Base-by-base conservation (phyloP, 179 eudicot genomes). In the Beta lomatogona region DNA sequence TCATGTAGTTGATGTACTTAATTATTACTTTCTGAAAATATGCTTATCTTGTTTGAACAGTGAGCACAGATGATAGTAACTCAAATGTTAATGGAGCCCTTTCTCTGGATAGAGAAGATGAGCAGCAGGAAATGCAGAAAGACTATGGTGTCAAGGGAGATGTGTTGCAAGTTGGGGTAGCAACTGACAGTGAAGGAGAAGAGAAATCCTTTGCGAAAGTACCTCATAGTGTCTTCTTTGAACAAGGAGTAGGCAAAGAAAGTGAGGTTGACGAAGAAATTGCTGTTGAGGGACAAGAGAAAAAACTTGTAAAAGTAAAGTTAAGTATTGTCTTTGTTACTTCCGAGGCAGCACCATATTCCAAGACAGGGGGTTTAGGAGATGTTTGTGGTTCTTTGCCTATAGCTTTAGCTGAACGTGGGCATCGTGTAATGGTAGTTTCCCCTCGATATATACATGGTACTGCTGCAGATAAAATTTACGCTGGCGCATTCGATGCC, bases 331-430 rank as follows among this genome's bases (percentile, higher is more conserved):
- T 97, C 46, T 93, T 91, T 78, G 95, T 90, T 64, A 90, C 97
- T 66, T 82, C 99, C 65, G 99, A 97, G 77, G 98, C 91, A 58
- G 94, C 97, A 48, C 99, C 99, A 58, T 97, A 97, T 87, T 97
- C 98, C 13, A 97, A 97, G 86, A 97, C 98, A 2, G 99, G 99
- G 73, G 99, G 99, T 69, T 79, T 97, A 77, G 99, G 97, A 79
- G 99, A 97, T 88, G 99, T 97, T 77, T 94, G 97, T 92, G 99
- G 99, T 70, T 97, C 99, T 77, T 89, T 97, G 82, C 99, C 99
- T 50, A 84, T 93, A 77, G 89, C 98, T 72, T 83, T 97, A 55
- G 99, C 99, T 78, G 91, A 86, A 18, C 93, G 97, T 58, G 99
- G 99, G 21, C 99, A 97, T 76, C 97, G 98, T 80, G 98, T 94